Evolutionary conservation across 768 basidiomycete genomes (phyloP), one percentile per base, ranked within the genome.

Genomic region (Lactarius psammicola): DNA sequence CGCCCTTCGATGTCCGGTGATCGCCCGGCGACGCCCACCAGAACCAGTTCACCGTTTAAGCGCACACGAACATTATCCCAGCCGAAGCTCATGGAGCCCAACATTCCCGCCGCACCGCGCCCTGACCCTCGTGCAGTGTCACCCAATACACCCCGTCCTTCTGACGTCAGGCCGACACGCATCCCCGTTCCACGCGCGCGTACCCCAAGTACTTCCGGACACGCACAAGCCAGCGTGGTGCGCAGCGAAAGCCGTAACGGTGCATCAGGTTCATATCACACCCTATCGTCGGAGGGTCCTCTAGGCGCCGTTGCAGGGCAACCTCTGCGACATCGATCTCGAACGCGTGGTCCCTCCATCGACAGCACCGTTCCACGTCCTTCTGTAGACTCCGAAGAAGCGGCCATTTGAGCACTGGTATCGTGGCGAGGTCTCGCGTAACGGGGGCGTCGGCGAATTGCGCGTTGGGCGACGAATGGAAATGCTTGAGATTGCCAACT

Each of bases 331-430:
- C 83, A 26, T 72, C 79, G 49, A 26, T 26, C 60, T 78, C 79
- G 31, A 80, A 82, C 30, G 83, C 85, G 78, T 66, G 75, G 77
- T 78, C 72, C 64, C 73, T 78, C 68, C 64, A 56, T 74, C 65
- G 75, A 77, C 49, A 71, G 70, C 36, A 64, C 62, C 2, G 51
- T 64, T 23, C 65, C 73, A n/a, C 82, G 90, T 53, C 77, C 81
- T 15, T 90, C 90, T 5, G 82, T 77, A 30, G 90, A 93, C 28
- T 92, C 90, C 6, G 90, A 91, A 67, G 92, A 94, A 72, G n/a
- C 83, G 84, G 17, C 91, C 91, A 0, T 94, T 88, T 66, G 90
- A 94, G 71, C 92, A 94, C 71, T 94, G 92, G 92, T 94, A 94
- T 73, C 87, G 92, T 57, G 92, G 92, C 1, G 92, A 94, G 70